Evolutionary conservation across 495 filamentous ascomycete species (phyloP), one percentile per base, ranked within the genome.

Genomic region (Eremomyces bilateralis): DNA sequence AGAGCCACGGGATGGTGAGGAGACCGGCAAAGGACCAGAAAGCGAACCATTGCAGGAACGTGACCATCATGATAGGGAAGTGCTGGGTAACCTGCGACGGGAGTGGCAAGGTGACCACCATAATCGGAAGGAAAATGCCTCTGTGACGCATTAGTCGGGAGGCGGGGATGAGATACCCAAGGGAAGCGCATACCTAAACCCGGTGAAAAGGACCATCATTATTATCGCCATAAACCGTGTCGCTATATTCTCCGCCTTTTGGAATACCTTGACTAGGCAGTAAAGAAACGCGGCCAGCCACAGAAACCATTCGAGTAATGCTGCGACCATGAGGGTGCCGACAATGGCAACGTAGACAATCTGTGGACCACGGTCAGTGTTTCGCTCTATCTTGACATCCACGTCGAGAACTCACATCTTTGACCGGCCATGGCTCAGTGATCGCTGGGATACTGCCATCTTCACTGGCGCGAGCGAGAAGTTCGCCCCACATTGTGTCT

Each of bases 201-300:
- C 37, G 8, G 69, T 63, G 51, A 94, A 93, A 2, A 76, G 43
- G 35, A 77, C 44, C 37, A 73, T 72, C 53, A 93, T 76, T 17
- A 81, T 40, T 15, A 83, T 60, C 1, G 85, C 73, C 36, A 95
- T 62, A 15, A 83, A 54, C 36, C 64, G 64, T 42, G 84, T 75
- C 33, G 69, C 80, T 72, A 77, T 79, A 47, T 76, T 72, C 37
- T 93, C 82, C 18, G 88, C 85, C 53, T 97, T 97, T 37, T 71
- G 60, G 46, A 75, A 93, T 5, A 84, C 83, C 46, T 94, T 91
- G 41, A 68, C 54, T 1, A 95, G 59, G 47, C 88, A 94, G 56
- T 93, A 94, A 35, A 92, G 49, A 48, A 97, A 94, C 6, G 88
- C 82, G 18, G 72, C 72, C 29, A 94, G 65, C 78, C 83, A 94